Evolutionary conservation across 2,329 filamentous ascomycete genomes (phyloP).

Genomic region (Curvularia eragrostidis): DNA sequence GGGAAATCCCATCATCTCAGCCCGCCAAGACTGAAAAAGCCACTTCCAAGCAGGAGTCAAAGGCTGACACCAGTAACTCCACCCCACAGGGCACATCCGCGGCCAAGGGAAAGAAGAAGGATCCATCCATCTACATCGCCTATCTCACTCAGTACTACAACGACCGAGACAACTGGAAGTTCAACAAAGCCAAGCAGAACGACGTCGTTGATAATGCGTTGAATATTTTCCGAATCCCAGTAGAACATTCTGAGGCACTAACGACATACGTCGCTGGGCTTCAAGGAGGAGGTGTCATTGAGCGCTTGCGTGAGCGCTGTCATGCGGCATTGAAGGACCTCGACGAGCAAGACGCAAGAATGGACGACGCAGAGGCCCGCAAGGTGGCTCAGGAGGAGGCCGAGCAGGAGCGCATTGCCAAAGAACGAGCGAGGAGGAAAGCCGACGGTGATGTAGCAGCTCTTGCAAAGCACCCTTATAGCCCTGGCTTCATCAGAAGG

Average conservation of each 20-base stretch:
- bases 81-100: slow-evolving; percentile 1
- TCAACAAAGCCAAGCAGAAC: slow-evolving; percentile 92
- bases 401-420: slow-evolving; percentile 42
- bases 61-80: background rate
- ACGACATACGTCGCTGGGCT: slow-evolving; percentile 80
- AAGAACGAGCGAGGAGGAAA: slow-evolving; percentile 40
- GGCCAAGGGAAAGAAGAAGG: slow-evolving; percentile 48
- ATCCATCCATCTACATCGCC: slow-evolving; percentile 70
- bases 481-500: slow-evolving; percentile 42
- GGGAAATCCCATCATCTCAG: slow-evolving; percentile 4
- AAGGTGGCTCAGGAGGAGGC: slow-evolving; percentile 48
- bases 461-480: slow-evolving; percentile 31
- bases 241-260: slow-evolving; percentile 71
- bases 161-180: slow-evolving; percentile 81
- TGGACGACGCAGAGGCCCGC: slow-evolving; percentile 47
- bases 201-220: slow-evolving; percentile 84
- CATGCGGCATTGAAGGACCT: slow-evolving; percentile 65
- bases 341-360: slow-evolving; percentile 48
- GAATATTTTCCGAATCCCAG: slow-evolving; percentile 72
- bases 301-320: slow-evolving; percentile 71
- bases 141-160: slow-evolving; percentile 81
- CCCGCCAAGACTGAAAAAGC: slow-evolving; percentile 4
- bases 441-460: slow-evolving; percentile 41
- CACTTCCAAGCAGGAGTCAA: background rate
- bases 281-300: slow-evolving; percentile 72